Conservation (phyloP, 495 filamentous ascomycete genomes). For the Penicillium silybi region DNA sequence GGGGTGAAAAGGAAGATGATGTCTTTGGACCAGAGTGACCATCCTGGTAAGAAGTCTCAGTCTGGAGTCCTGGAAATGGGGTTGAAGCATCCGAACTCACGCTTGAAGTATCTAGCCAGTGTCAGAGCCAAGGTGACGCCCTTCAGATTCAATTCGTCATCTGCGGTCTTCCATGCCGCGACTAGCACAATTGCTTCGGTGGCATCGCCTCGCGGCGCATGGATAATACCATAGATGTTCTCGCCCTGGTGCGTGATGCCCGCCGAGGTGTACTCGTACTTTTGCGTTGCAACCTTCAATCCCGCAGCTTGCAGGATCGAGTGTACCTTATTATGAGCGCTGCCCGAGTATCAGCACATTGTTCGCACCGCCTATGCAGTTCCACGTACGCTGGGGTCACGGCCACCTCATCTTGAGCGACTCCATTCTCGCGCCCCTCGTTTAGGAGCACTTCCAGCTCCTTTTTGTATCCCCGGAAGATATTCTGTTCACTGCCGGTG, state of each 20-base stretch:
- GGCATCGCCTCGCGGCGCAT: constrained; percentile 93
- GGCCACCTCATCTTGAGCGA: constrained; percentile 19
- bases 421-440: constrained; percentile 13
- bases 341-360: constrained; percentile 23
- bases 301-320: constrained; percentile 72
- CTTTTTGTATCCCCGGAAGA: constrained; percentile 87
- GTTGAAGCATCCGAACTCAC: constrained; percentile 36
- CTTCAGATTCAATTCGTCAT: constrained; percentile 75
- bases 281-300: constrained; percentile 80
- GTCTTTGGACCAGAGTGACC: constrained; percentile 98
- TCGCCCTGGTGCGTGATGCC: constrained; percentile 74
- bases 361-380: not conserved
- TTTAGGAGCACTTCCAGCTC: constrained; percentile 59
- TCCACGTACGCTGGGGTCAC: constrained; percentile 44
- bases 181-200: constrained; percentile 95
- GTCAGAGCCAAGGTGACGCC: constrained; percentile 83
- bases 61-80: not conserved
- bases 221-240: constrained; percentile 93
- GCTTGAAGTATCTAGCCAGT: constrained; percentile 89
- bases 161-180: constrained; percentile 81
- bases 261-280: constrained; percentile 71
- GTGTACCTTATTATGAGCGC: constrained; percentile 65
- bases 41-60: constrained; percentile 51
- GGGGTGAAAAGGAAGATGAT: constrained; percentile 88
- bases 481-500: constrained; percentile 87